phyloP scores from a whole-genome alignment of 768 basidiomycete species.

The Lactarius vividus region DNA sequence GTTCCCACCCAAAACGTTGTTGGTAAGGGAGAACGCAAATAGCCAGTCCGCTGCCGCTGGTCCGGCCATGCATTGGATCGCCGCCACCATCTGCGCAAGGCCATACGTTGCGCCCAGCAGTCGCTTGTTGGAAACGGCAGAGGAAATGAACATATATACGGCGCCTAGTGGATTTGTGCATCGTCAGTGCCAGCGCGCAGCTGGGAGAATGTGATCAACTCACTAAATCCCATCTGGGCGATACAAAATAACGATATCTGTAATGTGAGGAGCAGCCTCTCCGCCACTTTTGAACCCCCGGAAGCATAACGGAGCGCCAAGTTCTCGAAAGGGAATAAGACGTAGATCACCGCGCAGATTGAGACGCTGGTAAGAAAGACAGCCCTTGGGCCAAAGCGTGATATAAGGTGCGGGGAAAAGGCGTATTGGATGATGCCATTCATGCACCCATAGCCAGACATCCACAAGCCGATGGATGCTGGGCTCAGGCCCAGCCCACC shows the following conservation, averaged over 20 bases:
- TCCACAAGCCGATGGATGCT: slow-evolving; percentile 38
- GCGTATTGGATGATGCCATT: slow-evolving; percentile 40
- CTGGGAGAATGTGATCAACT: background rate
- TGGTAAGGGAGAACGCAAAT: slow-evolving; percentile 57
- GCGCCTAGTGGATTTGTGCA: slow-evolving; percentile 42
- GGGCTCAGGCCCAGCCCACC: slow-evolving; percentile 36
- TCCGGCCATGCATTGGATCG: slow-evolving; percentile 44
- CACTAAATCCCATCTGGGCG: background rate
- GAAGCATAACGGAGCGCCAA: background rate
- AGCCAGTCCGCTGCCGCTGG: slow-evolving; percentile 58
- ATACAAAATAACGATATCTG: background rate
- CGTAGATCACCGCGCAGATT: slow-evolving; percentile 30
- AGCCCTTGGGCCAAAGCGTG: slow-evolving; percentile 37
- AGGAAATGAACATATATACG: slow-evolving; percentile 64
- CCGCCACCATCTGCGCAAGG: slow-evolving; percentile 37
- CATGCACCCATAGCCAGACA: slow-evolving; percentile 38
- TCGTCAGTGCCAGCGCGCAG: background rate
- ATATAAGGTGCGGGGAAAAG: slow-evolving; percentile 38
- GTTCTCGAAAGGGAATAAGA: slow-evolving; percentile 31
- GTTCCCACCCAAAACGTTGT: slow-evolving; percentile 26
- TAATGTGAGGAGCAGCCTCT: background rate
- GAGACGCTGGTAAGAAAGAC: slow-evolving; percentile 31
- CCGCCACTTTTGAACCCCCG: background rate
- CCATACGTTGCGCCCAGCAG: slow-evolving; percentile 70
- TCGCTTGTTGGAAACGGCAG: slow-evolving; percentile 58